A percentile compares a stretch with the other conserved stretches of the same genome.
Conservation (phyloP, 176 grass and related monocot species). For the Cymbopogon citratus region DNA sequence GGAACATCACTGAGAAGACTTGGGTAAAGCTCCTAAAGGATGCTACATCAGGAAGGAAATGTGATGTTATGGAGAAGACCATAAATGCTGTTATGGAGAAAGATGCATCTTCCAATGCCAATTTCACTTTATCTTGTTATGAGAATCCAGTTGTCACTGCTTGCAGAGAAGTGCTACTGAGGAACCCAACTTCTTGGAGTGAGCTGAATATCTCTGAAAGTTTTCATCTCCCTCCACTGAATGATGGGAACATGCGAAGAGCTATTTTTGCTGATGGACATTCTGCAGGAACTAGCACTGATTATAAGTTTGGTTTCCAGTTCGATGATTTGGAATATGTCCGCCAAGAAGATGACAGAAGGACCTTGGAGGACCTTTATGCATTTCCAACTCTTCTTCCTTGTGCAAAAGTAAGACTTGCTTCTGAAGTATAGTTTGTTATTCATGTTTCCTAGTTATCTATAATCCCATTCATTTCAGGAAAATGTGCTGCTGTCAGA, state of each 20-base stretch:
- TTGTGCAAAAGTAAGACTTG: slow-evolving; percentile 51
- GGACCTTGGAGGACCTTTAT: slow-evolving; percentile 52
- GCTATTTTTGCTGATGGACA: slow-evolving; percentile 54
- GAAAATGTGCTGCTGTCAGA: slow-evolving; percentile 63
- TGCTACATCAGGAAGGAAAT: slow-evolving; percentile 44
- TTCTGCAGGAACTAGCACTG: slow-evolving; percentile 49
- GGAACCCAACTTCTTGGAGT: slow-evolving; percentile 50
- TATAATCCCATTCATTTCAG: slow-evolving; percentile 34
- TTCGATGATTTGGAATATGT: slow-evolving; percentile 56
- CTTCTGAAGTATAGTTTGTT: slow-evolving; percentile 20
- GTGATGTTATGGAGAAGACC: slow-evolving; percentile 24
- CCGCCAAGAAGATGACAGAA: slow-evolving; percentile 54
- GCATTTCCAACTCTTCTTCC: slow-evolving; percentile 91
- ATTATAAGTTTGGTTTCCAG: slow-evolving; percentile 77
- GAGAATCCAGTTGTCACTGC: slow-evolving; percentile 62
- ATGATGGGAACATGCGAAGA: slow-evolving; percentile 67
- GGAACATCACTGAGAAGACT: slow-evolving; percentile 36
- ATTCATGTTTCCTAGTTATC: slow-evolving; percentile 20
- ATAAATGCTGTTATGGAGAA: slow-evolving; percentile 22
- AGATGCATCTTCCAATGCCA: slow-evolving; percentile 13
- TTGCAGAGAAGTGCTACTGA: slow-evolving; percentile 50
- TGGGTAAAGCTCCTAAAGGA: slow-evolving; percentile 74
- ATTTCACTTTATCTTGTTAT: slow-evolving; percentile 37
- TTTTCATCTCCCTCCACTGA: slow-evolving; percentile 71
- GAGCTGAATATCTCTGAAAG: slow-evolving; percentile 78